Percentiles rank a stretch among this genome's conserved stretches.
Conservation (phyloP, 805 yeast species). For the Teunomyces aglyptinius region DNA sequence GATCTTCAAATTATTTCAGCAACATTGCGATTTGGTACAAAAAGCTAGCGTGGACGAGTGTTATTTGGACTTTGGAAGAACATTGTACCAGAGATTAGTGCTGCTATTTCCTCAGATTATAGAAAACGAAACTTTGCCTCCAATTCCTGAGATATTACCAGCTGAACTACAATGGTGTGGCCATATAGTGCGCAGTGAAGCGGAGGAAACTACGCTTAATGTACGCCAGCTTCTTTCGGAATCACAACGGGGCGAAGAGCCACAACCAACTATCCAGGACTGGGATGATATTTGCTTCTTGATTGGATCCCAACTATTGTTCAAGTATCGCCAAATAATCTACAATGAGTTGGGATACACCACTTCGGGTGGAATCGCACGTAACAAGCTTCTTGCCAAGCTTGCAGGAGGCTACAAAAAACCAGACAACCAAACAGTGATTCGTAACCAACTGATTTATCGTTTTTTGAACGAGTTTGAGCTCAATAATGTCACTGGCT, state of each 20-base stretch:
- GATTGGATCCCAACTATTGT: conserved; percentile 62
- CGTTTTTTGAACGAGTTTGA: conserved; percentile 60
- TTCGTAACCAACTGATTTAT: conserved; percentile 48
- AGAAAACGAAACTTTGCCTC: conserved; percentile 38
- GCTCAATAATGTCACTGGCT: conserved; percentile 76
- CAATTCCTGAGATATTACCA: conserved; percentile 40
- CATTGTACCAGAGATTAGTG: conserved; percentile 46
- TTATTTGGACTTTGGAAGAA: conserved; percentile 77
- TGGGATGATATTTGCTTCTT: conserved; percentile 82
- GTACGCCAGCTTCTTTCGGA: not conserved
- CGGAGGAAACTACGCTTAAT: not conserved
- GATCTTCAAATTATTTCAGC: conserved; percentile 62
- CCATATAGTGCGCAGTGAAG: conserved; percentile 11
- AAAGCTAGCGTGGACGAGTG: conserved; percentile 97
- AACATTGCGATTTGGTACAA: conserved; percentile 68
- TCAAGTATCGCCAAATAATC: conserved; percentile 53
- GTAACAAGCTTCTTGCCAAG: conserved; percentile 77
- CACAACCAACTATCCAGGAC: conserved; percentile 16
- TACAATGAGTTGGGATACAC: conserved; percentile 65
- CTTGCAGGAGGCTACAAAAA: conserved; percentile 82
- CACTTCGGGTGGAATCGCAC: conserved; percentile 84
- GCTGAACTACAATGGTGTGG: conserved; percentile 31
- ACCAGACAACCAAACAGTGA: conserved; percentile 82
- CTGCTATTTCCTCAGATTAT: conserved; percentile 48
- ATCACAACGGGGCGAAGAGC: not conserved